A percentile compares a stretch with the other conserved stretches of the same genome.
Evolutionary conservation across 768 basidiomycete genomes (phyloP).

Genomic region (Pleurotus djamor): DNA sequence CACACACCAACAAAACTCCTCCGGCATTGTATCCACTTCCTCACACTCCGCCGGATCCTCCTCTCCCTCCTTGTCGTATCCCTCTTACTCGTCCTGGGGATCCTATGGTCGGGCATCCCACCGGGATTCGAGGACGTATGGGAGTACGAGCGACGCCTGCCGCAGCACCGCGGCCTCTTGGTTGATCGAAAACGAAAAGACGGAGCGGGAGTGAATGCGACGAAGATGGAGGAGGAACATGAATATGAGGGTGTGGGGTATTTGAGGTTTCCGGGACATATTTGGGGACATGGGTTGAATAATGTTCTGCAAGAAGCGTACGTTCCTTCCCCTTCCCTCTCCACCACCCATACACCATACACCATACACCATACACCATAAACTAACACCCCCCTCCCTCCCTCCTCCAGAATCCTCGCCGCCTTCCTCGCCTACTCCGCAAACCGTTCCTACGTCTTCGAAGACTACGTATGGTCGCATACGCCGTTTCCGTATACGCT

Average conservation of each 20-base stretch:
- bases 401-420: conserved; percentile 37
- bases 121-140: conserved; percentile 35
- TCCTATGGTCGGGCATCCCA: conserved; percentile 35
- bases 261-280: conserved; percentile 49
- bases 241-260: conserved; percentile 23
- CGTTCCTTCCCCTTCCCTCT: conserved; percentile 18
- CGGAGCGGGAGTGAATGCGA: conserved; percentile 4
- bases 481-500: conserved; percentile 50
- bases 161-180: conserved; percentile 30
- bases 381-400: too few relatives aligned
- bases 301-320: conserved; percentile 63
- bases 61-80: conserved; percentile 15
- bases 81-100: conserved; percentile 21
- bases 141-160: conserved; percentile 28
- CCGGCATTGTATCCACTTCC: conserved; percentile 11
- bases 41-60: conserved; percentile 25
- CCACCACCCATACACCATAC: not conserved
- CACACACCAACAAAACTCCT: not conserved
- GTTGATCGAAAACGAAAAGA: conserved; percentile 13
- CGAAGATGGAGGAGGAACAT: not conserved
- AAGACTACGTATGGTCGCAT: conserved; percentile 62
- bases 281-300: conserved; percentile 63
- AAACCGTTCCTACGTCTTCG: conserved; percentile 58
- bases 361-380: not conserved
- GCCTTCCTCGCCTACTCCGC: conserved; percentile 49